phyloP scores from a whole-genome alignment of 352 stramenopile genomes.

The Blastocystis sp. region DNA sequence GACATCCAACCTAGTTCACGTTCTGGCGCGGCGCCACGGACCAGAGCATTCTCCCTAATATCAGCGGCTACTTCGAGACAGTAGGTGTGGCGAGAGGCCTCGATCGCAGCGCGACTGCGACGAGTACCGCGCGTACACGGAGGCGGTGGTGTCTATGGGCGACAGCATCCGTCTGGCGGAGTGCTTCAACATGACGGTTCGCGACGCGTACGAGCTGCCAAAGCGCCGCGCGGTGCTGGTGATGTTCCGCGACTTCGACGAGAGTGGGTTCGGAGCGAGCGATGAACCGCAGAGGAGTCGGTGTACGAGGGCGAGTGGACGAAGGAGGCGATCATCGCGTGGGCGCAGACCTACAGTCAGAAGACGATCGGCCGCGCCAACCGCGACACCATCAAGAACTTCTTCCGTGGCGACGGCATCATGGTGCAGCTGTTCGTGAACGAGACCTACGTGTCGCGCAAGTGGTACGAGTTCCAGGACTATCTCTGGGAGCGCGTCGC shows the following conservation, averaged over 20 bases:
- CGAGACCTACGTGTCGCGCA: background rate
- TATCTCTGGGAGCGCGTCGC: constrained; percentile 28
- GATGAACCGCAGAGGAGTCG: background rate
- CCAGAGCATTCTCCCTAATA: constrained; percentile 43
- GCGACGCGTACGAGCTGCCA: constrained; percentile 44
- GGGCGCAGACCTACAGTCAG: constrained; percentile 30
- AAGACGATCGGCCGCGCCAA: constrained; percentile 36
- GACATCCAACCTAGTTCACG: constrained; percentile 1
- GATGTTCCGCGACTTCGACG: constrained; percentile 56
- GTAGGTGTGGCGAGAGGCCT: background rate
- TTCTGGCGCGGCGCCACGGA: constrained; percentile 51
- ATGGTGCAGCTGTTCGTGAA: constrained; percentile 56
- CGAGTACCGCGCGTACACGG: constrained; percentile 30
- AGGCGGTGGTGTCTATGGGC: constrained; percentile 17
- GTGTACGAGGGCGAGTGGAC: constrained; percentile 47
- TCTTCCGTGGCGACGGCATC: constrained; percentile 27
- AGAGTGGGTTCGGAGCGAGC: background rate
- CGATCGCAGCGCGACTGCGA: constrained; percentile 38
- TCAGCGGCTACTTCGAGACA: constrained; percentile 54
- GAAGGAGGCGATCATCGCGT: constrained; percentile 33
- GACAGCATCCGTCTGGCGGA: constrained; percentile 54
- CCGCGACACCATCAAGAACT: constrained; percentile 53
- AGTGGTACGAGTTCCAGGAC: constrained; percentile 48
- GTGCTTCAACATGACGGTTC: constrained; percentile 50
- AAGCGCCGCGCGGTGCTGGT: constrained; percentile 22